Evolutionary conservation across 2,329 filamentous ascomycete genomes (phyloP).

Genomic region (Cladobotryum mycophilum): DNA sequence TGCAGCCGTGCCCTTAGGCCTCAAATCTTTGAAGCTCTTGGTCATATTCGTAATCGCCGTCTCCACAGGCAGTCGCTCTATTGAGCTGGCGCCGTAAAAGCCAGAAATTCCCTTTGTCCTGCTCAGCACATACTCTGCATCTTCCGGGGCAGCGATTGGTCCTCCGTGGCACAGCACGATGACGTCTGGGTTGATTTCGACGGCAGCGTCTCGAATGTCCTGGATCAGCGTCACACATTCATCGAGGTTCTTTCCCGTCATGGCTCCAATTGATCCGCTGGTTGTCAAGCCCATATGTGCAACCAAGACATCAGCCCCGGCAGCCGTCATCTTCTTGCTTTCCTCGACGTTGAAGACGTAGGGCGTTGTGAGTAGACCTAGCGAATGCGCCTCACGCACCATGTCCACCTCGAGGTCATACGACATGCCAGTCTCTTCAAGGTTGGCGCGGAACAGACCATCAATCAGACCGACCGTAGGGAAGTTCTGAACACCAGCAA

Average conservation of each 20-base stretch:
- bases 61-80: constrained; percentile 64
- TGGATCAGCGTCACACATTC: constrained; percentile 58
- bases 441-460: constrained; percentile 57
- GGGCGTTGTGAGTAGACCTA: constrained; percentile 61
- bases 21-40: constrained; percentile 14
- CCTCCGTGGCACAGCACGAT: constrained; percentile 67
- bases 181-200: constrained; percentile 48
- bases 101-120: constrained; percentile 60
- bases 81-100: constrained; percentile 64
- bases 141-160: constrained; percentile 57
- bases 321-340: constrained; percentile 54
- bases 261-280: constrained; percentile 57
- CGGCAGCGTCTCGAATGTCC: constrained; percentile 56
- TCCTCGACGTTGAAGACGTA: constrained; percentile 63
- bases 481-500: constrained; percentile 67
- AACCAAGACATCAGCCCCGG: constrained; percentile 61
- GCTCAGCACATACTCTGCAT: constrained; percentile 57
- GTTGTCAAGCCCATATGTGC: constrained; percentile 65
- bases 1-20: not conserved
- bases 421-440: constrained; percentile 68
- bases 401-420: constrained; percentile 62
- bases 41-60: constrained; percentile 50
- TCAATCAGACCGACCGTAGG: constrained; percentile 67
- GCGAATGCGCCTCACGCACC: constrained; percentile 50
- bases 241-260: constrained; percentile 54